Evolutionary conservation across 2,329 filamentous ascomycete genomes (phyloP).

Genomic region (Alternaria angustiovoidea): DNA sequence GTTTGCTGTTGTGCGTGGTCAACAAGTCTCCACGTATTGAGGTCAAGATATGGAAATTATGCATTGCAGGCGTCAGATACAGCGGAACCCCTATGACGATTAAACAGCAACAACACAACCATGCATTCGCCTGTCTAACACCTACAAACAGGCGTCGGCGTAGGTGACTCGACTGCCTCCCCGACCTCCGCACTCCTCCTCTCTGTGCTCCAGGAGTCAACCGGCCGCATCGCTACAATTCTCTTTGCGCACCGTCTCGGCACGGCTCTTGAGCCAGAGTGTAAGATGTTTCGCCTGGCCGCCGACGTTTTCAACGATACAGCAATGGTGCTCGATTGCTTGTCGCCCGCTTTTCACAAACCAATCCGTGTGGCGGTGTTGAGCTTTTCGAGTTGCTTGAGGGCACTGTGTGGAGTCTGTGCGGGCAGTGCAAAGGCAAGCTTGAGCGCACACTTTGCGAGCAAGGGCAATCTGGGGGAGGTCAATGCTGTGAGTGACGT

Average conservation of each 20-base stretch:
- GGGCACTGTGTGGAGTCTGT: conserved; percentile 84
- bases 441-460: conserved; percentile 90
- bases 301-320: conserved; percentile 90
- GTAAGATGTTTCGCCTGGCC: conserved; percentile 86
- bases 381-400: conserved; percentile 64
- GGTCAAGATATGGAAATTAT: background rate
- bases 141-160: conserved; percentile 70
- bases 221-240: conserved; percentile 84
- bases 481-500: conserved; percentile 74
- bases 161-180: conserved; percentile 79
- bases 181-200: conserved; percentile 83
- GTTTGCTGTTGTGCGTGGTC: background rate
- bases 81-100: background rate
- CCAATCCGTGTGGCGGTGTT: conserved; percentile 64
- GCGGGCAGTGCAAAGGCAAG: conserved; percentile 91
- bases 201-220: conserved; percentile 82
- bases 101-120: background rate
- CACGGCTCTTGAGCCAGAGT: conserved; percentile 85
- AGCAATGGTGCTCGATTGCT: conserved; percentile 84
- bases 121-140: background rate
- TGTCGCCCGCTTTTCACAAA: conserved; percentile 76
- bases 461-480: conserved; percentile 85
- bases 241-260: conserved; percentile 84
- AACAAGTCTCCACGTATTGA: background rate
- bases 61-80: conserved; percentile 2